These are phyloP conservation scores for Chondrus crispus DNA, from an alignment of 23 red algal genomes.

Conservation along the genomic window DNA sequence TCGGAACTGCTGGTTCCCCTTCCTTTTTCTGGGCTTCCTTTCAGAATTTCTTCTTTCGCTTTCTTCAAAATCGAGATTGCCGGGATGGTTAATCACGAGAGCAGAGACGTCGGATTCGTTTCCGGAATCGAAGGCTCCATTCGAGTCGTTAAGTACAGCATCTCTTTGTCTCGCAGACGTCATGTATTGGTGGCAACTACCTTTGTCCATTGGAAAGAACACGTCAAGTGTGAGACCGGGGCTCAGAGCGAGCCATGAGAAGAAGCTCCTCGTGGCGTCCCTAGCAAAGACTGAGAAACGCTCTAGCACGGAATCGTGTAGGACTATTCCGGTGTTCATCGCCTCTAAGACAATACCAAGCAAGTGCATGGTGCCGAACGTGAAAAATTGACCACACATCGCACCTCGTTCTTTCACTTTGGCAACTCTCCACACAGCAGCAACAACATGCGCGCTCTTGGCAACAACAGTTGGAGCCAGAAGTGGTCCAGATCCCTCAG, in stretches of 20 bases:
- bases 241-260: conserved; percentile 31
- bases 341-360: conserved; percentile 20
- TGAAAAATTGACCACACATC: conserved; percentile 41
- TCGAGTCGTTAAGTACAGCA: too few species aligned
- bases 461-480: conserved; percentile 25
- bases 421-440: conserved; percentile 42
- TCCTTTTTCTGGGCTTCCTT: background rate
- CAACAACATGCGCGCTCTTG: conserved; percentile 26
- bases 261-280: conserved; percentile 40
- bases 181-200: conserved; percentile 14
- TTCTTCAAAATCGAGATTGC: background rate
- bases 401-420: conserved; percentile 27
- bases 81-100: background rate
- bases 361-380: conserved; percentile 45
- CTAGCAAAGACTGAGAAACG: background rate
- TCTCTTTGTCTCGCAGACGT: conserved; percentile 8
- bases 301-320: conserved; percentile 6
- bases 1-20: background rate
- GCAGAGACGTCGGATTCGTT: conserved; percentile 38
- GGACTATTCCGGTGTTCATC: background rate
- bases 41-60: background rate
- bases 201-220: conserved; percentile 50
- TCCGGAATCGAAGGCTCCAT: conserved; percentile 4
- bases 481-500: conserved; percentile 30
- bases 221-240: conserved; percentile 37